phyloP scores from a whole-genome alignment of 495 filamentous ascomycete genomes.

The Aspergillus leporis region DNA sequence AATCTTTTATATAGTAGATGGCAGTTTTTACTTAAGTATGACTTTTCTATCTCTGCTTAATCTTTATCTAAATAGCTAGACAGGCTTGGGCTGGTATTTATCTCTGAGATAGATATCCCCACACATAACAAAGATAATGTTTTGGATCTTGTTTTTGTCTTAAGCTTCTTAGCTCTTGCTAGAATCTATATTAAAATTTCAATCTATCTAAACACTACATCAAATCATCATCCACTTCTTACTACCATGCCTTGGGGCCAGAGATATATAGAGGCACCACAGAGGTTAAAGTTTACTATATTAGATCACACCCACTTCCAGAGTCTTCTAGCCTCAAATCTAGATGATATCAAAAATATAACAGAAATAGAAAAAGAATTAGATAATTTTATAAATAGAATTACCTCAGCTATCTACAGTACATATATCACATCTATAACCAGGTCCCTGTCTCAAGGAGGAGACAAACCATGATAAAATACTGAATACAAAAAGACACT shows the following conservation, averaged over 20 bases:
- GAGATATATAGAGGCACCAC: neutral
- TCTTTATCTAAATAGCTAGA: neutral
- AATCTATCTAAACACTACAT: neutral
- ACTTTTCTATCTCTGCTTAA: neutral
- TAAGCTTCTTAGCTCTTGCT: too few species aligned
- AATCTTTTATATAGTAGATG: constrained; percentile 1
- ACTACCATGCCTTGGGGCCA: neutral
- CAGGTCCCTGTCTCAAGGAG: too few species aligned
- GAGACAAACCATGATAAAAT: too few species aligned
- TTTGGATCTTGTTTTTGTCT: too few species aligned
- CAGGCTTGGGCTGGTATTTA: too few species aligned
- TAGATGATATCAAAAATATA: neutral
- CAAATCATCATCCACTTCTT: neutral
- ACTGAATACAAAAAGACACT: too few species aligned
- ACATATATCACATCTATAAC: neutral
- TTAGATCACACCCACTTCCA: too few species aligned
- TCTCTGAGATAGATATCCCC: too few species aligned
- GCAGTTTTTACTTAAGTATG: neutral
- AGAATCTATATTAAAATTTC: neutral
- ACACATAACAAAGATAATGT: too few species aligned
- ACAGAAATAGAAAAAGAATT: neutral
- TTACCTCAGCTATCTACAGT: neutral
- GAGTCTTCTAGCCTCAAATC: neutral
- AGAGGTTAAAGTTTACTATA: neutral
- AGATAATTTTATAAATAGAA: neutral